Percentiles rank a stretch among this genome's conserved stretches.
phyloP scores from a whole-genome alignment of 2,329 filamentous ascomycete species.

The Diaporthe sp. region DNA sequence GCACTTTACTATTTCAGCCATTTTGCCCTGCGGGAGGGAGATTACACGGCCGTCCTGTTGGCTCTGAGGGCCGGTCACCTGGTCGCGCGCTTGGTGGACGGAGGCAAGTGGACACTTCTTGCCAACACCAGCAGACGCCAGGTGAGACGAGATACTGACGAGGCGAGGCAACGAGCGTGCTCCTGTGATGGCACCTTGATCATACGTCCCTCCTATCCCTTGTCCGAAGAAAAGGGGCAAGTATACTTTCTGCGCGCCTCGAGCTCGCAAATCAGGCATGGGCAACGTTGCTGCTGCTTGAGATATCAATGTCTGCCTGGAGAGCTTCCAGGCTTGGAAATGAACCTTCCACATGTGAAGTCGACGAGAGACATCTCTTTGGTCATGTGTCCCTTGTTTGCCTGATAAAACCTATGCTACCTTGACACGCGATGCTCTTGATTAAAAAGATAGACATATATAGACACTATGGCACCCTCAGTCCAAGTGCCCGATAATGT shows the following conservation, averaged over 20 bases:
- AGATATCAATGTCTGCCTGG: background rate
- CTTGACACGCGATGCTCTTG: slow-evolving; percentile 13
- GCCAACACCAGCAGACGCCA: slow-evolving; percentile 10
- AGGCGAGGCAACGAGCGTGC: slow-evolving; percentile 2
- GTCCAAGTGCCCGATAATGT: background rate
- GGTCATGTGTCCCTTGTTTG: slow-evolving; percentile 3
- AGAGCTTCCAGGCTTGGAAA: background rate
- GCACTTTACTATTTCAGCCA: slow-evolving; percentile 29
- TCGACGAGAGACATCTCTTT: slow-evolving; percentile 15
- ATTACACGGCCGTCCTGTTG: slow-evolving; percentile 23
- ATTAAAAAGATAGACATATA: slow-evolving; percentile 26
- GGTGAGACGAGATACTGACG: slow-evolving; percentile 1
- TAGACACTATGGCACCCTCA: background rate
- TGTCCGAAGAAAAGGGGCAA: background rate
- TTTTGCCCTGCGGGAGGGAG: background rate
- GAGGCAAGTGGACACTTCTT: slow-evolving; percentile 16
- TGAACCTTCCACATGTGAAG: slow-evolving; percentile 17
- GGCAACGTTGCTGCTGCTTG: slow-evolving; percentile 28
- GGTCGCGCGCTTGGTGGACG: slow-evolving; percentile 13
- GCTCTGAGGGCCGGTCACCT: slow-evolving; percentile 24
- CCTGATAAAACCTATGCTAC: slow-evolving; percentile 21
- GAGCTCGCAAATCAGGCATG: background rate
- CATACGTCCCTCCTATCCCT: slow-evolving; percentile 16
- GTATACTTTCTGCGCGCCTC: background rate
- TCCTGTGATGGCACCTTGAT: slow-evolving; percentile 32